Evolutionary conservation across 768 basidiomycete species (phyloP), one percentile per base, ranked within the genome.

Genomic region (Leccinum sublutescens): DNA sequence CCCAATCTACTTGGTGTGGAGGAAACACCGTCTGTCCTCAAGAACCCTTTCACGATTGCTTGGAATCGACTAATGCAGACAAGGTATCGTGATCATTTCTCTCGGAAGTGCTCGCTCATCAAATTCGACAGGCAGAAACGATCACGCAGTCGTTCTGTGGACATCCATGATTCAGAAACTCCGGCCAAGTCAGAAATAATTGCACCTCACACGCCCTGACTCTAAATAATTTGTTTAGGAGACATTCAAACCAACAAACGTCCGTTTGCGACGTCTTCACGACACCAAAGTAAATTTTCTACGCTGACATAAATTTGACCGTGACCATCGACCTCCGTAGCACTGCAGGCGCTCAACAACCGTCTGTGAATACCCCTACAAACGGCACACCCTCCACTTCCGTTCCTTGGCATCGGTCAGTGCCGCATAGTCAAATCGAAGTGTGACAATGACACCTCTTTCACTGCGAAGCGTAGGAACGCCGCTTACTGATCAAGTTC

Each of bases 161-260:
- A 62, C 34, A 38, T 38, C 34, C 38, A 61, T 40, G 50, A 36
- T 43, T 10, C 52, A n/a, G 49, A 25, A 17, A 62, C 65, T 2
- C 68, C 67, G 0, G 48, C 45, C 43, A 72, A 72, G 72, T 74
- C 38, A 67, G 65, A 25, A 45, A 45, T 47, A 14, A 52, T 17
- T 10, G 7, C 1, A 29, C 25, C 0, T 11, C 25, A 23, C 27
- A 0, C 5, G 4, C 19, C 15, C 12, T 0, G 3, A 49, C 43
- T 23, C 21, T 36, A 25, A 40, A 45, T 33, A 3, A 8, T 29
- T 23, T 34, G 7, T 43, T 14, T 14, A 70, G 68, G 53, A 65
- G 57, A 47, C 43, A 34, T 9, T 33, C 12, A 21, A 21, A 10
- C 25, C 55, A 62, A 31, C 61, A 56, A 34, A 40, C 25, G 3